phyloP scores from a whole-genome alignment of 2,329 filamentous ascomycete species.

The Epicoccum nigrum region DNA sequence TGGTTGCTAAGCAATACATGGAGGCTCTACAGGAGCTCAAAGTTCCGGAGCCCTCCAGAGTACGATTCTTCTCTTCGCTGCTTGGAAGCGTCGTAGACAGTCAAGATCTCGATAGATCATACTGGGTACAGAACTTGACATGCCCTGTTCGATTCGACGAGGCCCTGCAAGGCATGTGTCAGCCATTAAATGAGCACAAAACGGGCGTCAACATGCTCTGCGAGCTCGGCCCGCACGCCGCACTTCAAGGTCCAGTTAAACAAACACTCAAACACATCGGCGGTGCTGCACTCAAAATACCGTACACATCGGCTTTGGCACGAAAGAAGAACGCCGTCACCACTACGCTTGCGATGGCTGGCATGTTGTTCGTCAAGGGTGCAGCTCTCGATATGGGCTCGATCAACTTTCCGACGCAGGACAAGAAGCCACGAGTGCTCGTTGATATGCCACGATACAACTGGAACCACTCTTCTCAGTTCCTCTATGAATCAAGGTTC shows the following conservation, averaged over 20 bases:
- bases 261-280: conserved; percentile 9
- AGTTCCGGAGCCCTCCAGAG: background rate
- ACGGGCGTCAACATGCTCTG: background rate
- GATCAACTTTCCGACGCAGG: background rate
- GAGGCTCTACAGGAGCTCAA: conserved; percentile 3
- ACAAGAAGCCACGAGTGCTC: background rate
- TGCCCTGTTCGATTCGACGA: conserved; percentile 14
- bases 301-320: background rate
- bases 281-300: background rate
- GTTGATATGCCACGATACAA: conserved; percentile 40
- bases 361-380: background rate
- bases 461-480: conserved; percentile 41
- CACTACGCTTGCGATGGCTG: background rate
- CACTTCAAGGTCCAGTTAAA: conserved; percentile 12
- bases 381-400: background rate
- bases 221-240: conserved; percentile 15
- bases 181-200: background rate
- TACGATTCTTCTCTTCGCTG: background rate
- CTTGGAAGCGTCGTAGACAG: conserved; percentile 5
- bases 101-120: conserved; percentile 4
- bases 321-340: conserved; percentile 3
- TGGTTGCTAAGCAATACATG: conserved; percentile 22
- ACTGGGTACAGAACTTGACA: conserved; percentile 20
- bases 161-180: background rate
- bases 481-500: conserved; percentile 31